phyloP scores from a whole-genome alignment of 305 asterid genomes.

The Solanum hybrid region DNA sequence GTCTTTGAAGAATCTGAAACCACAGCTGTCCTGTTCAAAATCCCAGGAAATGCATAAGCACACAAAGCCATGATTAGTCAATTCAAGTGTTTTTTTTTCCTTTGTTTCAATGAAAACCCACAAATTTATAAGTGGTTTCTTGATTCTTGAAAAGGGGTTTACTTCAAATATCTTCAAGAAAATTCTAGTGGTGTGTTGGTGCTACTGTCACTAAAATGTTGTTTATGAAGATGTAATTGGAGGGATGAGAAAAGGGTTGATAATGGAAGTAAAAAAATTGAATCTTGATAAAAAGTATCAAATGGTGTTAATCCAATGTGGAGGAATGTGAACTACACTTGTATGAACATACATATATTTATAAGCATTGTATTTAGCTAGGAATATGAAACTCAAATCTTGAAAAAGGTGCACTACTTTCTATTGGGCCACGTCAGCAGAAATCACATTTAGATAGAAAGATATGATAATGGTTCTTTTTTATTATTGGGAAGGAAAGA shows the following conservation, averaged over 20 bases:
- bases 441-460: conserved; percentile 55
- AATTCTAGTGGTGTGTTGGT: neutral
- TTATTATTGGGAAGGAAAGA: neutral
- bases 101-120: neutral
- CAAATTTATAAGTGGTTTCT: neutral
- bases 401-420: neutral
- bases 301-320: neutral
- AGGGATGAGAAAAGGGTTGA: neutral
- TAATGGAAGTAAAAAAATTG: neutral
- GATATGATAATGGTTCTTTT: conserved; percentile 26
- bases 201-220: neutral
- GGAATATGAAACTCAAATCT: neutral
- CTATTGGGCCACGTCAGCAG: conserved; percentile 56
- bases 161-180: neutral
- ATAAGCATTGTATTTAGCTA: neutral
- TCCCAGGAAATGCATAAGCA: conserved; percentile 52
- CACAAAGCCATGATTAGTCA: conserved; percentile 49
- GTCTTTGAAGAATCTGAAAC: conserved; percentile 37
- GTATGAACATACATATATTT: neutral
- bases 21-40: conserved; percentile 26
- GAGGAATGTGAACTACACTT: neutral
- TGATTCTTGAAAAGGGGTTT: neutral
- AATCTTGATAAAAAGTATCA: neutral
- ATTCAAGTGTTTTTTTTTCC: neutral
- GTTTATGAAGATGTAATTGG: neutral